phyloP scores from a whole-genome alignment of 2,329 filamentous ascomycete genomes.

The Blastomyces emzantsi region DNA sequence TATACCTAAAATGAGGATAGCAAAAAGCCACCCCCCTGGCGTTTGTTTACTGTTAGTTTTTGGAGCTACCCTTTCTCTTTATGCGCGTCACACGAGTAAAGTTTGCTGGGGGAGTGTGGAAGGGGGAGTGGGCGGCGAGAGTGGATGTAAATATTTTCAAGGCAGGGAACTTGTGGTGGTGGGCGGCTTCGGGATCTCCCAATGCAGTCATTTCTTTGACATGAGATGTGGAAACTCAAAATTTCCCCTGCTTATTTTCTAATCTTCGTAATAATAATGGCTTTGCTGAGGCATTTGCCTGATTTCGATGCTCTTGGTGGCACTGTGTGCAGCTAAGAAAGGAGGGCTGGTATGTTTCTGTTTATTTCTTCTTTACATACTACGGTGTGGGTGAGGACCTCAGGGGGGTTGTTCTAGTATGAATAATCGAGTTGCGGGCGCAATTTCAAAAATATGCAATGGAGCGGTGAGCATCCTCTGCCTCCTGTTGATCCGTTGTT shows the following conservation, averaged over 20 bases:
- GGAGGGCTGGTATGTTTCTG: background rate
- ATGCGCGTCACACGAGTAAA: background rate
- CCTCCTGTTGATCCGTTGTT: background rate
- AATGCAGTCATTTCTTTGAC: background rate
- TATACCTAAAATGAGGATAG: too few relatives aligned
- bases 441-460: background rate
- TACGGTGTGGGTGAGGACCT: background rate
- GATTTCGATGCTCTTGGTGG: background rate
- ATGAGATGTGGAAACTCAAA: background rate
- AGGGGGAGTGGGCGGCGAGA: background rate
- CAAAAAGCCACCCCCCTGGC: too few relatives aligned
- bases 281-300: background rate
- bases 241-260: background rate
- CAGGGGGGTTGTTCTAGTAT: background rate
- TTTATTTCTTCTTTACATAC: background rate
- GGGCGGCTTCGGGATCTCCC: background rate
- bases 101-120: background rate
- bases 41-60: background rate
- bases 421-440: background rate
- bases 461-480: background rate
- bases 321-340: background rate
- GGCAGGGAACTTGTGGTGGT: background rate
- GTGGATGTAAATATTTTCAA: background rate
- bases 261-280: too few relatives aligned
- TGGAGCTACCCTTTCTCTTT: background rate